Evolutionary conservation across 2,329 filamentous ascomycete species (phyloP), one percentile per base, ranked within the genome.

Genomic region (Colletotrichum agaves): DNA sequence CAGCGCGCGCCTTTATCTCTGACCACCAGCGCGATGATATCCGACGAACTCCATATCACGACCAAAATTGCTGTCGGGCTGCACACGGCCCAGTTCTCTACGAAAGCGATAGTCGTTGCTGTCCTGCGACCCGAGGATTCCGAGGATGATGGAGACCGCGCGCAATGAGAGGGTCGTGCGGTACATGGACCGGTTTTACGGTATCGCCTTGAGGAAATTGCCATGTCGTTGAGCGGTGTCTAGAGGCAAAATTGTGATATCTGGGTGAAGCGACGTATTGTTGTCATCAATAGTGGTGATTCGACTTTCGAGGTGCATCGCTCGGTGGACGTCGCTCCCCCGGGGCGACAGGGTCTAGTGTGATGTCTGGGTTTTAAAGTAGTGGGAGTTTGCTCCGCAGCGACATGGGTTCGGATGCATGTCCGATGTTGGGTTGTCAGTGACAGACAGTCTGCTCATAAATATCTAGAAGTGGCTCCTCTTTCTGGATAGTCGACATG

Each of bases 121-220:
- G n/a, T 7, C n/a, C 23, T 37, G 46, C 10, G 50, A 41, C 21
- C 13, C 50, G 11, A 71, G 55, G 19, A 61, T 12, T 35, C 39
- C 55, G 60, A 68, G 43, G 52, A 68, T 57, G 47, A 41, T 41
- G 2, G 70, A 71, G 43, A 52, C 13, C 43, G 61, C 2, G 55
- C 67, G 63, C 37, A 68, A 46, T 27, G 46, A 19, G 53, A 70
- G 55, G 27, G 57, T 56, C 10, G 50, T 52, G 43, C 65, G 67
- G 57, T 63, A 65, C 49, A 68, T 61, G 52, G 59, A 58, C 21
- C 69, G 67, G 63, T 68, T 63, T 56, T 70, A 52, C 13, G 69
- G 69, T 53, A 69, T 52, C 3, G 69, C 69, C 3, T 61, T 53
- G 46, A 67, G 56, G 57, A 70, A 70, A 61, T 59, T 47, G 63